Base-by-base conservation (phyloP, 164 flowering plant genomes). In the Buxus sempervirens region DNA sequence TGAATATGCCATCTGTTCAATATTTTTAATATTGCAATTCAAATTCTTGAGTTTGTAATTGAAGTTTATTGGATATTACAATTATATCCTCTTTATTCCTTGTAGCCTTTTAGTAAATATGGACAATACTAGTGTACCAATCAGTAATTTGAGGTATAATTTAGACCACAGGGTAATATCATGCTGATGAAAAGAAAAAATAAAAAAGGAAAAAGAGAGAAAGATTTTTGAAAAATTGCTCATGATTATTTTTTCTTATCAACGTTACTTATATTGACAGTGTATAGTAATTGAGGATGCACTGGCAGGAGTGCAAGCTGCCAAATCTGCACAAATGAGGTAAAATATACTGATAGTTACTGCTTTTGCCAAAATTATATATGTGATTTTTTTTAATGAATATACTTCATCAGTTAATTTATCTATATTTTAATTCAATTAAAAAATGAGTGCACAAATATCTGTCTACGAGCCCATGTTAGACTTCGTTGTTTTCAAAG, bases 201-300 rank as follows among this genome's bases (percentile, higher is more conserved):
- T n/a, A n/a, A n/a, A n/a, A n/a, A n/a, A n/a, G n/a, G n/a, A n/a
- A n/a, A n/a, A 32, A 32, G 7, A 32, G 38, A 32, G 38, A 32
- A 32, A 32, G 7, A 32, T 32, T 3, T 32, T 32, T 3, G 38
- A 32, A 32, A 32, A 32, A 32, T 32, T 32, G 38, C 36, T 28
- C 18, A 56, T 42, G 22, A 19, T 72, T 64, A 48, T 42, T 38
- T 65, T 65, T 62, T 45, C 5, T 62, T 45, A 45, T 45, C 51
- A 41, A 23, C 25, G 14, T 16, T 16, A 7, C 7, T 32, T 32
- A 32, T 58, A 55, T 49, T 64, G 26, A 36, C 77, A 95, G 99
- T 95, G 97, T 74, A 67, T 95, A 79, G 97, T 92, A 55, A 92
- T 95, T 78, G 99, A 95, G 82, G 99, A 95, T 87, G 99, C 97